Base-by-base conservation (phyloP, 345 rosid genomes). In the Camelina laxa region DNA sequence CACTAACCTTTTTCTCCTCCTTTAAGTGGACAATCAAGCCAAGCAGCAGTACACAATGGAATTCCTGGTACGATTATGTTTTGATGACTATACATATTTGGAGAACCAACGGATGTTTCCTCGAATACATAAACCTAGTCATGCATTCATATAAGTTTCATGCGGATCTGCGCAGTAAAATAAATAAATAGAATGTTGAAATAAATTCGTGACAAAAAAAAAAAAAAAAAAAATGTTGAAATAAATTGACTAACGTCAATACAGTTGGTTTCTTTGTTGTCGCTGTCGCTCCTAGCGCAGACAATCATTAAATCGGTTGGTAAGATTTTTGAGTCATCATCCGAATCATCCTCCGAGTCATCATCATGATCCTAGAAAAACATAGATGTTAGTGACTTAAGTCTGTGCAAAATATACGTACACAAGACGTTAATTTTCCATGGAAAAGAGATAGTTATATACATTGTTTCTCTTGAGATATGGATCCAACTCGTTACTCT, bases 401-500 rank as follows among this genome's bases (percentile, higher is more conserved):
- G n/a, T n/a, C n/a, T n/a, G n/a, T n/a, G n/a, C n/a, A n/a, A n/a
- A n/a, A n/a, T n/a, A 8, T 8, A 13, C 38, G 59, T n/a, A n/a
- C n/a, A 19, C 38, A 50, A 17, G 7, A n/a, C n/a, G n/a, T n/a
- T n/a, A n/a, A n/a, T n/a, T 35, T 12, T 65, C 35, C 6, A 30
- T 49, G 9, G n/a, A 45, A 42, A 39, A 38, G 0, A 33, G n/a
- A 11, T 15, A 66, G 17, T 22, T 21, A 63, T 24, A 50, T 93
- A 78, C 81, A n/a, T 80, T 11, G 62, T 45, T 45, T 3, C 81
- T 80, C 75, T 87, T 88, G 36, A 91, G 70, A 79, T 84, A 85
- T 41, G 96, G 97, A 63, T 89, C 97, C 87, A 83, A 73, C 12
- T 82, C 82, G 81, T 91, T 91, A 71, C 88, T 89, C 17, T 88